Conservation (phyloP, 2,329 filamentous ascomycete species). For the Colletotrichum theobromicola region DNA sequence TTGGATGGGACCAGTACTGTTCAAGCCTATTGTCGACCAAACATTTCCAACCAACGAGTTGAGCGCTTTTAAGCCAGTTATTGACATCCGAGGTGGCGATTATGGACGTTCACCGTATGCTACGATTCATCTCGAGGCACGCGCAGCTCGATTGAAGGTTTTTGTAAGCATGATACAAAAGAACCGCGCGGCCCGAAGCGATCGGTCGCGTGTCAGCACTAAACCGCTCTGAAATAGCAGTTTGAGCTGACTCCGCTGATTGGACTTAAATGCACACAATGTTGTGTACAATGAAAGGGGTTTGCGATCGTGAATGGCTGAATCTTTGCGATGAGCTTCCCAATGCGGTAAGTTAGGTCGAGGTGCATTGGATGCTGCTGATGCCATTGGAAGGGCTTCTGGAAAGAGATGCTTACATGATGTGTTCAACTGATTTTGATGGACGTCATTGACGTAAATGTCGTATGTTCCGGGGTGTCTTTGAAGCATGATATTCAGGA, state of each 20-base stretch:
- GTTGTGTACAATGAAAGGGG: background rate
- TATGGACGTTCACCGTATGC: background rate
- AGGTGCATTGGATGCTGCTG: background rate
- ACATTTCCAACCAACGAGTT: background rate
- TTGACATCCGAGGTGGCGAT: background rate
- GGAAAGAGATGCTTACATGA: background rate
- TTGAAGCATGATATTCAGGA: background rate
- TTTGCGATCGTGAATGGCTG: background rate
- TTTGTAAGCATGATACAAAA: background rate
- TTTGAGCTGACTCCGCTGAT: background rate
- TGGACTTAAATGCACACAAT: rapidly evolving
- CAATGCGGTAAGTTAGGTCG: background rate
- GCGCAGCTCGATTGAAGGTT: background rate
- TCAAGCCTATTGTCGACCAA: background rate
- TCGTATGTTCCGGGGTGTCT: background rate
- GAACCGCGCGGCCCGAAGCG: background rate
- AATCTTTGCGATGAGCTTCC: background rate
- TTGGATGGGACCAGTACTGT: background rate
- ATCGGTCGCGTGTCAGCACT: background rate
- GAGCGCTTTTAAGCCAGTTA: background rate
- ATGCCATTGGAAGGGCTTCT: background rate
- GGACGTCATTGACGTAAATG: background rate
- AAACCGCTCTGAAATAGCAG: background rate
- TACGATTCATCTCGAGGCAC: background rate
- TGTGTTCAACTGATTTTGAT: background rate